Percentiles rank a stretch among this genome's conserved stretches.
These are phyloP conservation scores for Martiniozyma asiatica DNA, from an alignment of 1,139 yeast species.

Conservation along the genomic window DNA sequence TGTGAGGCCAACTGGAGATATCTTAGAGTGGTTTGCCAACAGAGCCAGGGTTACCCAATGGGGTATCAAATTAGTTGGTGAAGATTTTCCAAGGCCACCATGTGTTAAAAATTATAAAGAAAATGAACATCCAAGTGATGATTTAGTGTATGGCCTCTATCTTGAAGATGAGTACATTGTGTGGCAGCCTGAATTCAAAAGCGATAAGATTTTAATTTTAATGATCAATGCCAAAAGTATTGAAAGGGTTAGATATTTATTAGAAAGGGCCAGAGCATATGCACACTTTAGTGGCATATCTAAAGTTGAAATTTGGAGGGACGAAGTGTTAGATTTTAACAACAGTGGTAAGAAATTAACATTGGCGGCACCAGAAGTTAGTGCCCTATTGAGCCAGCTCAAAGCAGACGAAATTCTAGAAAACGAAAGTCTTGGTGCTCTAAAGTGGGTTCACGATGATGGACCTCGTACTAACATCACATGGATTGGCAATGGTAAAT, in stretches of 20 bases:
- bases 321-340: too few relatives aligned
- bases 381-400: constrained; percentile 4
- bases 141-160: constrained; percentile 6
- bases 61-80: constrained; percentile 4
- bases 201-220: constrained; percentile 7
- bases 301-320: constrained; percentile 15
- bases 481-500: constrained; percentile 20
- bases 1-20: constrained; percentile 9
- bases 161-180: constrained; percentile 8
- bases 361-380: constrained; percentile 1
- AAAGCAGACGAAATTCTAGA: constrained; percentile 6
- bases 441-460: constrained; percentile 9
- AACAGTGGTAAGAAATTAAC: constrained; percentile 9
- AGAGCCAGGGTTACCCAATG: constrained; percentile 8
- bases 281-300: constrained; percentile 4
- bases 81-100: background rate
- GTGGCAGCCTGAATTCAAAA: constrained; percentile 12
- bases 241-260: constrained; percentile 6
- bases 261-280: constrained; percentile 5
- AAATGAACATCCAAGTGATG: background rate
- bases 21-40: constrained; percentile 15
- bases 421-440: constrained; percentile 14
- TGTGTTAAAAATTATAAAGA: background rate
- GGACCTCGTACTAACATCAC: constrained; percentile 6
- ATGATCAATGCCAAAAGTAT: constrained; percentile 8